Percentiles rank a stretch among this genome's conserved stretches.
Evolutionary conservation across 768 basidiomycete genomes (phyloP).

Genomic region (Steccherinum ochraceum): DNA sequence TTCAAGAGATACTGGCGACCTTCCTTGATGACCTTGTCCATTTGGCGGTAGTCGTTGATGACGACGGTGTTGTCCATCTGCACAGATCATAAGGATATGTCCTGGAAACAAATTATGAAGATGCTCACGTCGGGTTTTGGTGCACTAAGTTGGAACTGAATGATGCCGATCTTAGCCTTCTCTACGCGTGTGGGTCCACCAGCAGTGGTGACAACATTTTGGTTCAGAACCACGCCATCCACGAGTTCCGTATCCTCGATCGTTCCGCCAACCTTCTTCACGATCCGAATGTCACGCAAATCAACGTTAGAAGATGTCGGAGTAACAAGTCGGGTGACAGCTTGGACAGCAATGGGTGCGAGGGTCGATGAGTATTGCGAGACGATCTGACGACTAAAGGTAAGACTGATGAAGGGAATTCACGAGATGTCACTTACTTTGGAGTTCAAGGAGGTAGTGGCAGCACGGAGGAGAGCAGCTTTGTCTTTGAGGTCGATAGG

Average conservation of each 20-base stretch:
- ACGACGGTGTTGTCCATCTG: slow-evolving; percentile 99
- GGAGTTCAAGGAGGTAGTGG: slow-evolving; percentile 92
- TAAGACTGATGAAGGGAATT: too few species aligned
- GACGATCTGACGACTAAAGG: slow-evolving; percentile 64
- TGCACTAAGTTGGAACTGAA: slow-evolving; percentile 96
- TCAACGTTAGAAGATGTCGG: slow-evolving; percentile 92
- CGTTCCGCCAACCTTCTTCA: slow-evolving; percentile 98
- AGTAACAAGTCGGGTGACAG: slow-evolving; percentile 87
- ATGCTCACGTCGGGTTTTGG: slow-evolving; percentile 91
- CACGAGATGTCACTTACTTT: slow-evolving; percentile 75
- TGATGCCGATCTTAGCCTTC: slow-evolving; percentile 96
- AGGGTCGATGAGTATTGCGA: slow-evolving; percentile 98
- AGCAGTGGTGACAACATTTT: slow-evolving; percentile 84
- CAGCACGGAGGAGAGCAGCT: slow-evolving; percentile 80
- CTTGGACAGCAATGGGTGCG: slow-evolving; percentile 97
- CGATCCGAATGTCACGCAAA: slow-evolving; percentile 90
- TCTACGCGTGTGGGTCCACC: slow-evolving; percentile 94
- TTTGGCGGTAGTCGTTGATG: slow-evolving; percentile 98
- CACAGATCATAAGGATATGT: slow-evolving; percentile 3
- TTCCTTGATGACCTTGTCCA: slow-evolving; percentile 99
- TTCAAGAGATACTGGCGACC: slow-evolving; percentile 97
- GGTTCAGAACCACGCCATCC: slow-evolving; percentile 95
- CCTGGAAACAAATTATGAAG: slow-evolving; percentile 4
- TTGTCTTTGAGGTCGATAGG: slow-evolving; percentile 90
- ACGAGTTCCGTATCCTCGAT: slow-evolving; percentile 98